Base-by-base conservation (phyloP, 768 basidiomycete genomes). In the Postia placenta region DNA sequence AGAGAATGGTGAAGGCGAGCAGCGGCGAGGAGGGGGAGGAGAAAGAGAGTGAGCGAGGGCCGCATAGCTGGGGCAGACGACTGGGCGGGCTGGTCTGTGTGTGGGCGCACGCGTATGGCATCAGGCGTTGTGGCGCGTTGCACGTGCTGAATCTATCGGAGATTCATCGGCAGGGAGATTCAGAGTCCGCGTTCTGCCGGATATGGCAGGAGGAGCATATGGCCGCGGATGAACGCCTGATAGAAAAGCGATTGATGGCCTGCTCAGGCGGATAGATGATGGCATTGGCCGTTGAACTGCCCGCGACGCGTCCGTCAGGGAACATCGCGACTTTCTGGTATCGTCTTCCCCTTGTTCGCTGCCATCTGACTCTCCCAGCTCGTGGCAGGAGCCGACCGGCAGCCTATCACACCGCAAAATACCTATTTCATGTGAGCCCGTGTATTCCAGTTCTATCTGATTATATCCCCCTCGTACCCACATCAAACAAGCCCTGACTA, bases 1-100 rank as follows among this genome's bases (percentile, higher is more conserved):
- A 59, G 60, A 0, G 63, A 62, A 51, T 84, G 80, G 60, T 88
- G 82, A 24, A 83, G 63, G n/a, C 71, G 36, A 37, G 59, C 49
- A 11, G 46, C 51, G 55, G 46, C 54, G 46, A 61, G 59, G 27
- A 67, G 12, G 39, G 49, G 46, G 33, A 59, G 52, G 45, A 74
- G 71, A 35, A 75, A 66, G 36, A 67, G 60, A 44, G 65, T 58
- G 47, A 62, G 38, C 24, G 56, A 48, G 50, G 50, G 50, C 55
- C 60, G 59, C 46, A 59, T 22, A 45, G 45, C 17, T 23, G 40
- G 19, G 17, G 7, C 17, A 41, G 40, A 7, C 17, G 17, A 41
- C 17, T 22, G 28, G 14, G 4, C 33, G 27, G 14, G 22, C 20
- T 20, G 12, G 45, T 35, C 14, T 14, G 7, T 17, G 38, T 9